Evolutionary conservation across 2,329 filamentous ascomycete genomes (phyloP), one percentile per base, ranked within the genome.

Genomic region (Chalara sp.): DNA sequence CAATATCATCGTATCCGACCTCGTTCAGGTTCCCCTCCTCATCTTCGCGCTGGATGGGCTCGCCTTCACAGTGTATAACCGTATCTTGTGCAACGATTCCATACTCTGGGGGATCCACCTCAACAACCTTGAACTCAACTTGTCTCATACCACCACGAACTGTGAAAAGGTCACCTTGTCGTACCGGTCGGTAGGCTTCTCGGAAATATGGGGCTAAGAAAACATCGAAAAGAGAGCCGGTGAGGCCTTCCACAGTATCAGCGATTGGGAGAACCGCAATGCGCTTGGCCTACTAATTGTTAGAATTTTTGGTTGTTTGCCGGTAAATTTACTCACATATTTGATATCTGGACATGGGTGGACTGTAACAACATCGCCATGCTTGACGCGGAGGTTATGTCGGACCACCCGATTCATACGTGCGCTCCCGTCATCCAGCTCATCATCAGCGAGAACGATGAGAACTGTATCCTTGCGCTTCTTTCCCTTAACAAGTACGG

Each of bases 141-240:
- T 96, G 92, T 70, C 93, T 85, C 93, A 99, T 99, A 68, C 91
- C 92, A 74, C 92, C 93, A 65, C 93, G 87, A 55, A 93, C 89
- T 69, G 91, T 96, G 80, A 99, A 99, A 52, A 96, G 82, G 67
- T 99, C 93, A 64, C 93, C 93, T 79, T 97, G 93, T 69, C 91
- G 86, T 55, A 99, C 90, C 50, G 93, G 93, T 69, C 93, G 83
- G 79, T 99, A 99, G 58, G 93, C 92, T 80, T 99, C 93, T 65
- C 92, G 89, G 86, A 99, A 99, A 78, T 99, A 99, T 65, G 93
- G 93, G 53, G 93, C 93, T 61, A 99, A 90, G 83, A 95, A 99
- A 64, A 97, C 93, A 67, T 99, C 93, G 74, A 99, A 99, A 57
- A 99, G 83, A 43, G 92, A 97, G 64, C 93, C 93, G 56, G 95